These are phyloP conservation scores for Pestalotiopsis sp. DNA, from an alignment of 2,329 filamentous ascomycete species.

Conservation along the genomic window DNA sequence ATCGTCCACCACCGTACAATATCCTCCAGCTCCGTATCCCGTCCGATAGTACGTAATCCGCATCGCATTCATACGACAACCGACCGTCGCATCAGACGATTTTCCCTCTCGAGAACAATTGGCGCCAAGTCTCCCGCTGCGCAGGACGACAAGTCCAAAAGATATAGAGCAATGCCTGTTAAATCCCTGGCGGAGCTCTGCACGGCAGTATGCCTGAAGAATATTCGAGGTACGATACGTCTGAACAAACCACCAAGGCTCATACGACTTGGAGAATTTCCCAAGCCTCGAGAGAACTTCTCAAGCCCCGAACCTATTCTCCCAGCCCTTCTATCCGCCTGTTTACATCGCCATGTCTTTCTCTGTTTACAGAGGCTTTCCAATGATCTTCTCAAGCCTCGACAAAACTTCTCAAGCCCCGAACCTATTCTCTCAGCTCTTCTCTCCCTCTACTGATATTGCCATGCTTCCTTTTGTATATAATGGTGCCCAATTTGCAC, in stretches of 20 bases:
- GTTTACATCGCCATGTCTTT: too few relatives aligned
- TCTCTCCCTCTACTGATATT: too few relatives aligned
- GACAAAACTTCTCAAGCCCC: too few relatives aligned
- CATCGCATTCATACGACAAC: neutral
- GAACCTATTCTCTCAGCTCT: too few relatives aligned
- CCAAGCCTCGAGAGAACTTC: too few relatives aligned
- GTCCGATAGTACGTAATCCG: neutral
- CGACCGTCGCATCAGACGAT: conserved; percentile 6
- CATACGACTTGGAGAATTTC: neutral
- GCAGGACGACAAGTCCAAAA: neutral
- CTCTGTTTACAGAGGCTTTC: too few relatives aligned
- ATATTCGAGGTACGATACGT: conserved; percentile 41
- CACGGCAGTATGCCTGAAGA: conserved; percentile 53
- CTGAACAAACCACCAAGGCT: neutral
- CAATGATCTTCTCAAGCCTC: too few relatives aligned
- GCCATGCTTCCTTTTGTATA: too few relatives aligned
- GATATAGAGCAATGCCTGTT: conserved; percentile 37
- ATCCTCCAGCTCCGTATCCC: neutral
- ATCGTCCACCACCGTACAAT: too few relatives aligned
- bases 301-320: neutral
- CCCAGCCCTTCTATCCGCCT: neutral
- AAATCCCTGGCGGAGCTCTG: conserved; percentile 56
- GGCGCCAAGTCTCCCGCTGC: neutral
- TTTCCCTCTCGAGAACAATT: neutral
- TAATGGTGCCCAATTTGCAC: too few relatives aligned